These are phyloP conservation scores for Pseudogymnoascus sp. DNA, from an alignment of 2,329 filamentous ascomycete genomes.

Conservation along the genomic window DNA sequence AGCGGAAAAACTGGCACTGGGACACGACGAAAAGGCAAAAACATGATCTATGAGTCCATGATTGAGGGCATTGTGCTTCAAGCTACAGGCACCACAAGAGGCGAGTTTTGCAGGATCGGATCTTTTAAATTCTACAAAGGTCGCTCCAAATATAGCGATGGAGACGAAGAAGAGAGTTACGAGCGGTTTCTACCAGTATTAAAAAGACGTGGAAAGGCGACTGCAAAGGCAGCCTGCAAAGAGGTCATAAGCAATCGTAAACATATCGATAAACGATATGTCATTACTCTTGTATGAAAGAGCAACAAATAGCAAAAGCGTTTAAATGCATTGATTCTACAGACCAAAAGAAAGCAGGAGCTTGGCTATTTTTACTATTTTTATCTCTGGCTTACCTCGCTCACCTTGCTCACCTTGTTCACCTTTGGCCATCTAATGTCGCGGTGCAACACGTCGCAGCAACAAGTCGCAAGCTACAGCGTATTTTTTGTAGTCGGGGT, in stretches of 20 bases:
- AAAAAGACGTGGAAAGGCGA: neutral
- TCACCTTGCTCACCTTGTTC: neutral
- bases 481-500: neutral
- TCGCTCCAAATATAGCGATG: neutral
- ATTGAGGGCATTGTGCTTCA: constrained; percentile 13
- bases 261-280: neutral
- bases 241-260: neutral
- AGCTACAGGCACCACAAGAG: constrained; percentile 10
- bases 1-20: neutral
- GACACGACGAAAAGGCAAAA: no score
- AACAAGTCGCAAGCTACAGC: neutral
- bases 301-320: neutral
- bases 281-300: neutral
- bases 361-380: neutral
- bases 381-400: neutral
- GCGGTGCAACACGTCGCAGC: neutral
- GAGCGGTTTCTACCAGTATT: neutral
- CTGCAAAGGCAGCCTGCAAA: neutral
- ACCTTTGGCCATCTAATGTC: neutral
- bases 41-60: neutral
- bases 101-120: constrained; percentile 12
- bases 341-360: neutral
- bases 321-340: neutral
- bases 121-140: constrained; percentile 7
- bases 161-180: neutral